Evolutionary conservation across 495 filamentous ascomycete genomes (phyloP).

Genomic region (Aspergillus baeticus): DNA sequence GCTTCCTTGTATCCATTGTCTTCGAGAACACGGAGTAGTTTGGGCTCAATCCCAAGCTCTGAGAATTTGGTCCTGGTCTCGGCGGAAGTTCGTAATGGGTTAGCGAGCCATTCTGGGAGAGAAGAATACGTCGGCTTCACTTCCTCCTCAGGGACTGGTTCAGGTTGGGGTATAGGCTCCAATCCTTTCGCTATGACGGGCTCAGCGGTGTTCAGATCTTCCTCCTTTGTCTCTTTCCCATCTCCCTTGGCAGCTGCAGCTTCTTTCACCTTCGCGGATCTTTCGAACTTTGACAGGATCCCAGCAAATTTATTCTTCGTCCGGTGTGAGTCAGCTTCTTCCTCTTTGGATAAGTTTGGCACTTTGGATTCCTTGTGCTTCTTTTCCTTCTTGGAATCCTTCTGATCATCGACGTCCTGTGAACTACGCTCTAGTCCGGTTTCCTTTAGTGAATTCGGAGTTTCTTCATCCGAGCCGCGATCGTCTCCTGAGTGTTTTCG

Average conservation of each 20-base stretch:
- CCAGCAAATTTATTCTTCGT: conserved; percentile 39
- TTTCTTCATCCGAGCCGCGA: conserved; percentile 13
- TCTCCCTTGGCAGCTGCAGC: conserved; percentile 25
- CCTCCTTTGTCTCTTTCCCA: conserved; percentile 22
- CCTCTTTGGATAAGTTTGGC: conserved; percentile 6
- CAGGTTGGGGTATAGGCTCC: conserved; percentile 75
- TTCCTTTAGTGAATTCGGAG: conserved; percentile 21
- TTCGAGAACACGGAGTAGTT: conserved; percentile 59
- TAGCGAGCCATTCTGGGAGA: conserved; percentile 66
- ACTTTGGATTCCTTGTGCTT: neutral
- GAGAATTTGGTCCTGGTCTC: conserved; percentile 59
- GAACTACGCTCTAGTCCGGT: conserved; percentile 8
- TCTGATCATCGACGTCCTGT: conserved; percentile 4
- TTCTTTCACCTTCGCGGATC: conserved; percentile 35
- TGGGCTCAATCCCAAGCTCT: conserved; percentile 54
- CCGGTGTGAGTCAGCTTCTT: conserved; percentile 19
- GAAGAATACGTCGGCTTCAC: conserved; percentile 49
- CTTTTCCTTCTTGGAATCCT: neutral
- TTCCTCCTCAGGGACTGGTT: conserved; percentile 51
- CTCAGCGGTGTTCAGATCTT: conserved; percentile 24
- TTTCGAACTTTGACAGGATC: conserved; percentile 47
- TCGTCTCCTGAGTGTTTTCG: conserved; percentile 22
- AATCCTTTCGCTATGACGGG: conserved; percentile 62
- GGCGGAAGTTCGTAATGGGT: conserved; percentile 63
- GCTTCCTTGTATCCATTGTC: conserved; percentile 68